A percentile compares a stretch with the other conserved stretches of the same genome.
These are phyloP conservation scores for Petunia axillaris DNA, from an alignment of 257 asterid species.

Conservation along the genomic window DNA sequence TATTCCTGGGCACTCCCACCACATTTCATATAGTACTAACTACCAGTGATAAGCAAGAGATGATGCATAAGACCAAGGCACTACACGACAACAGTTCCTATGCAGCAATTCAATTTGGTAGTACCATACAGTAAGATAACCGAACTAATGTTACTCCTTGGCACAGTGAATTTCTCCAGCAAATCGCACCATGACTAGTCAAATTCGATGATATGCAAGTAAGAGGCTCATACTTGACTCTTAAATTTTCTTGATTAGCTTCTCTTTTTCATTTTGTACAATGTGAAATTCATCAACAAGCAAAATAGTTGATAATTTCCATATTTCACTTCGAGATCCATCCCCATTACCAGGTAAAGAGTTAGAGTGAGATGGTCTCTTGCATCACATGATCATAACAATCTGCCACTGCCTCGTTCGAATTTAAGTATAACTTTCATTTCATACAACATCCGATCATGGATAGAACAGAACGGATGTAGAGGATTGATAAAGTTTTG, in stretches of 20 bases:
- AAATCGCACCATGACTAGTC: not conserved
- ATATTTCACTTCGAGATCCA: not conserved
- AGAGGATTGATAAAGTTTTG: not conserved
- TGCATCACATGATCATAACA: constrained; percentile 3
- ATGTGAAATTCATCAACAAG: constrained; percentile 11
- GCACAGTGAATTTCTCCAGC: constrained; percentile 6
- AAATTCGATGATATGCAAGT: constrained; percentile 15
- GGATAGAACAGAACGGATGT: not conserved
- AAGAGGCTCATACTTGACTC: not conserved
- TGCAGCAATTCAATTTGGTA: not conserved
- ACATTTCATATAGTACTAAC: not conserved
- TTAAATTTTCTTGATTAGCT: constrained; percentile 4
- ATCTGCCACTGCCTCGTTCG: constrained; percentile 8
- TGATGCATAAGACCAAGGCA: not conserved
- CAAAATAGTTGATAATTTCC: not conserved
- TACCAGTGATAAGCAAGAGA: constrained; percentile 6
- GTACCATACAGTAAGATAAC: not conserved
- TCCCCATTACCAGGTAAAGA: constrained; percentile 13
- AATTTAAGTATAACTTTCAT: not conserved
- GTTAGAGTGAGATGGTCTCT: constrained; percentile 3
- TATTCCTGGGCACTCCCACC: not conserved
- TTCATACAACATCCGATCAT: not conserved
- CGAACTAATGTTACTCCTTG: constrained; percentile 7
- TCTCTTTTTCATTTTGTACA: not conserved
- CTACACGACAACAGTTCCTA: not conserved